Base-by-base conservation (phyloP, 169 alveolate genomes). In the Besnoitia besnoiti region DNA sequence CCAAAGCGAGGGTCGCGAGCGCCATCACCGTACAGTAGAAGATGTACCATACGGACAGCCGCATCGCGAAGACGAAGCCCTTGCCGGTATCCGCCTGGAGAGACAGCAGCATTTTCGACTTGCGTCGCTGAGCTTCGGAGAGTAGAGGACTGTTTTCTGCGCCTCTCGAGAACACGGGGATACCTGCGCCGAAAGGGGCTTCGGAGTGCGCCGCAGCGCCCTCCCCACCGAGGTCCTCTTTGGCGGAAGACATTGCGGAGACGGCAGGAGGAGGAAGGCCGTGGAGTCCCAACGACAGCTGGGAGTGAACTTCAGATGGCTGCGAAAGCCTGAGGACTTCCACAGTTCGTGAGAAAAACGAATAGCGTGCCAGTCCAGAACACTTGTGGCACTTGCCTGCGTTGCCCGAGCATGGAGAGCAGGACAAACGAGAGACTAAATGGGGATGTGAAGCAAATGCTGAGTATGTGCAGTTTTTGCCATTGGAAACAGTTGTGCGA, bases 1-100 rank as follows among this genome's bases (percentile, higher is more conserved):
- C 93, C n/a, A 90, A 87, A 27, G 73, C 46, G 44, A 90, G 73
- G 24, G 93, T 90, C 50, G 93, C 93, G 73, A 90, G 30, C 39
- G 93, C 93, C 93, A 90, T 90, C 46, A 90, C 67, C n/a, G 89
- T 47, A 75, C 93, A 90, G 85, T 90, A 90, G 49, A 85, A 76
- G 37, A 90, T 80, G 35, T 90, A 90, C 93, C 93, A 90, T 51
- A 61, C 39, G 7, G 93, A 90, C 0, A 90, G 90, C 49, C 93
- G 89, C 39, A 90, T 55, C 67, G 85, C 77, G 55, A 76, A 90
- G 7, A 90, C 55, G 49, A 90, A 49, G 30, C 93, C 93, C 37
- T 79, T 76, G 84, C 93, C 93, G 21, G 51, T 79, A 73, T 90
- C 93, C 40, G 84, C 61, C 67, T 90, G 93, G n/a, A 90, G 49